Conservation (phyloP, 768 basidiomycete genomes). For the Ramaria sp. region DNA sequence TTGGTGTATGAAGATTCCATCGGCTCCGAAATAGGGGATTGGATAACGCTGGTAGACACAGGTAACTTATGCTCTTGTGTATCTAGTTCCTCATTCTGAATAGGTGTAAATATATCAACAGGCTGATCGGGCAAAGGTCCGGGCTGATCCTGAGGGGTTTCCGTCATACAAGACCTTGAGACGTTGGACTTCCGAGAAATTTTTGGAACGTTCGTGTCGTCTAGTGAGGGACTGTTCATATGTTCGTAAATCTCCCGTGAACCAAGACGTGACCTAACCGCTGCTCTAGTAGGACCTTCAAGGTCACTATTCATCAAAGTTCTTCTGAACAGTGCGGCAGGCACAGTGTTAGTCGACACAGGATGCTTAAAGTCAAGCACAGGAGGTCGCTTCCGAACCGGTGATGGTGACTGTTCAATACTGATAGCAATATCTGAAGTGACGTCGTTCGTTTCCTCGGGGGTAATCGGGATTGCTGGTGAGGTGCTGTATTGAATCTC, state of each 20-base stretch:
- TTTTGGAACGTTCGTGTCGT: constrained; percentile 57
- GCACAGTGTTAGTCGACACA: constrained; percentile 60
- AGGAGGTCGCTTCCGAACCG: constrained; percentile 48
- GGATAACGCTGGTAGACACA: constrained; percentile 35
- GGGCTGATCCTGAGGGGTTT: background rate
- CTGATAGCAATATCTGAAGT: constrained; percentile 6
- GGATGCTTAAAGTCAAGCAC: constrained; percentile 69
- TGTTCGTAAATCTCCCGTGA: constrained; percentile 69
- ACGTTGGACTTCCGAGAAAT: constrained; percentile 47
- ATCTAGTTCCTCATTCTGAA: constrained; percentile 12
- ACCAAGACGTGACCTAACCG: constrained; percentile 65
- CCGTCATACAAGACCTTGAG: constrained; percentile 22
- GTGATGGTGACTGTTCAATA: constrained; percentile 8
- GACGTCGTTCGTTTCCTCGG: constrained; percentile 1
- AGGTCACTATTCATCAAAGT: constrained; percentile 41
- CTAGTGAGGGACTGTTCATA: constrained; percentile 59
- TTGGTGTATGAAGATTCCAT: constrained; percentile 32
- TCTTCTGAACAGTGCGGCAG: constrained; percentile 72
- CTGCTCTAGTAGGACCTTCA: constrained; percentile 59
- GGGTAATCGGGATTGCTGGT: constrained; percentile 4
- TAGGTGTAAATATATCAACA: constrained; percentile 34
- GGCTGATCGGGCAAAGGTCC: constrained; percentile 10
- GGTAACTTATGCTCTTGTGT: constrained; percentile 24
- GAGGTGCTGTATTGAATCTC: constrained; percentile 1
- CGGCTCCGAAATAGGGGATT: constrained; percentile 32